Evolutionary conservation across 2,329 filamentous ascomycete species (phyloP).

Genomic region (Fusarium mundagurra): DNA sequence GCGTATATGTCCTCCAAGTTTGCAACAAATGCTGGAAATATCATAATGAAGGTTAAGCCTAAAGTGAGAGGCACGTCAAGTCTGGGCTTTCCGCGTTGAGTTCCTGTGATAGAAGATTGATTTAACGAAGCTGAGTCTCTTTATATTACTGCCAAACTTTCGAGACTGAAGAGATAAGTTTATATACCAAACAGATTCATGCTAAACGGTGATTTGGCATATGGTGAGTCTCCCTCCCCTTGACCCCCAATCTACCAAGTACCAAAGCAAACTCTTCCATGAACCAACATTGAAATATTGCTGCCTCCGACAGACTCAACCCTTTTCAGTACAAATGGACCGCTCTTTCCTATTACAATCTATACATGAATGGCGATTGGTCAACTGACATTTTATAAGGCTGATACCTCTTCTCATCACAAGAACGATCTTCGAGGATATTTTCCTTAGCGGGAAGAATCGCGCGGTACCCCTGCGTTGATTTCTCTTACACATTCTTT

Average conservation of each 20-base stretch:
- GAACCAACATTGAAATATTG: too few species aligned
- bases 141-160: neutral
- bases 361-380: neutral
- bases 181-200: neutral
- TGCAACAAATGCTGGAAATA: conserved; percentile 22
- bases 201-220: fast-evolving
- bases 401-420: neutral
- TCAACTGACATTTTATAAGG: neutral
- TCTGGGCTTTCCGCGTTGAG: too few species aligned
- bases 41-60: neutral
- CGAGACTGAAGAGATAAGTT: neutral
- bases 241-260: neutral
- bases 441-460: neutral
- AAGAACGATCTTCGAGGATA: neutral
- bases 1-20: neutral
- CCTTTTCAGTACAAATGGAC: neutral
- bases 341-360: neutral
- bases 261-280: neutral
- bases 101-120: neutral
- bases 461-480: neutral
- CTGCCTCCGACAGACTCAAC: neutral
- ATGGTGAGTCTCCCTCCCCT: neutral
- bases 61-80: too few species aligned
- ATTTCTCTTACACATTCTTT: neutral
- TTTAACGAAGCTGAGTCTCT: neutral